phyloP scores from a whole-genome alignment of 2,329 filamentous ascomycete species.

The Phymatotrichopsis omnivora region DNA sequence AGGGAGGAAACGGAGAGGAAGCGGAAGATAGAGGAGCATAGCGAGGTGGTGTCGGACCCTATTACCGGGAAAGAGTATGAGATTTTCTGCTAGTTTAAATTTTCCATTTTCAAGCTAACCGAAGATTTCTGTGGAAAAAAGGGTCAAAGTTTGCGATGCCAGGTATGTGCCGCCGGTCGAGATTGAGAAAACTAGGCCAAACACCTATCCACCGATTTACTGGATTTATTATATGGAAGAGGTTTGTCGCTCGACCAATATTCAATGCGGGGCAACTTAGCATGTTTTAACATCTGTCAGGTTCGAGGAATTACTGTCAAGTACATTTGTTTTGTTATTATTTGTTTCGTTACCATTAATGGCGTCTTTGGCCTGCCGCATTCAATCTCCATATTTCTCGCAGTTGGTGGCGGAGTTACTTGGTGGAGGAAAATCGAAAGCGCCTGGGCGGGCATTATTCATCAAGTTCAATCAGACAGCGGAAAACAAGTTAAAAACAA shows the following conservation, averaged over 20 bases:
- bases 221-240: constrained; percentile 25
- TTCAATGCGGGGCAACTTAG: background rate
- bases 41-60: constrained; percentile 17
- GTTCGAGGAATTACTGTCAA: constrained; percentile 24
- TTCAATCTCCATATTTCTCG: constrained; percentile 20
- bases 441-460: constrained; percentile 19
- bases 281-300: constrained; percentile 7
- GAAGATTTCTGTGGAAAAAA: background rate
- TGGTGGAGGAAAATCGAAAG: constrained; percentile 23
- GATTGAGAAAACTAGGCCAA: constrained; percentile 1
- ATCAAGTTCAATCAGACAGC: constrained; percentile 15
- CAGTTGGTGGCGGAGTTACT: constrained; percentile 12
- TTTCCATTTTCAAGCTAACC: background rate
- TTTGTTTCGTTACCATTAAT: constrained; percentile 21
- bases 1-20: constrained; percentile 4
- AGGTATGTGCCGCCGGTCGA: constrained; percentile 24
- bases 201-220: constrained; percentile 11
- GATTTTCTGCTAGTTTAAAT: background rate
- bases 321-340: constrained; percentile 20
- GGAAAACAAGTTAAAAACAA: constrained; percentile 9
- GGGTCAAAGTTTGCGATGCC: constrained; percentile 22
- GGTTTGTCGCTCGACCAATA: background rate
- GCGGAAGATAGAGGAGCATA: constrained; percentile 13
- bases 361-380: constrained; percentile 20
- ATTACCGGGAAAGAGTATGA: constrained; percentile 22